phyloP scores from a whole-genome alignment of 2,329 filamentous ascomycete genomes.

The Botrytis paeoniae region DNA sequence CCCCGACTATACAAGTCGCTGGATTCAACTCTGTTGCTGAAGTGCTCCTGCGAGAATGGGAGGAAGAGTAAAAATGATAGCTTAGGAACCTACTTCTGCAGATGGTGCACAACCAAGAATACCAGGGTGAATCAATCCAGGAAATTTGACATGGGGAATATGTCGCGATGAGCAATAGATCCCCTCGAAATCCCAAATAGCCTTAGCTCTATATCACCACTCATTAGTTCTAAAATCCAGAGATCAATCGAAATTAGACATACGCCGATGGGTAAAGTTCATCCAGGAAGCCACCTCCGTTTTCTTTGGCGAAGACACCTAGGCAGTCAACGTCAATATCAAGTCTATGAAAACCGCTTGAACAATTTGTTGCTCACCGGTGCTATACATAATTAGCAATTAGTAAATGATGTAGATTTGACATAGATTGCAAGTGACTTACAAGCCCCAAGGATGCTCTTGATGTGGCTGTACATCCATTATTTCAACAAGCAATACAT shows the following conservation, averaged over 20 bases:
- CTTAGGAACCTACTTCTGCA: constrained; percentile 37
- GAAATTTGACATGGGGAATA: constrained; percentile 82
- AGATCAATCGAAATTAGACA: constrained; percentile 32
- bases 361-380: not conserved
- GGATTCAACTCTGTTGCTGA: not conserved
- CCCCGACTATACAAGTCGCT: not conserved
- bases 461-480: constrained; percentile 89
- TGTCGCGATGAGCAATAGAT: constrained; percentile 83
- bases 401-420: not conserved
- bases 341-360: not conserved
- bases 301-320: constrained; percentile 64
- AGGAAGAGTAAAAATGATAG: not conserved
- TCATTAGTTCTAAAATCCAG: not conserved
- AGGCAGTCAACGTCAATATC: not conserved
- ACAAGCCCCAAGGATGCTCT: constrained; percentile 90
- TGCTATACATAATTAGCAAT: not conserved
- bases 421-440: constrained; percentile 48
- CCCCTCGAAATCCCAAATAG: constrained; percentile 75
- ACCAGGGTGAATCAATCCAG: constrained; percentile 81
- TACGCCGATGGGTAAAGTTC: constrained; percentile 82
- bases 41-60: not conserved
- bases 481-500: constrained; percentile 77
- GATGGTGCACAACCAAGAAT: constrained; percentile 89
- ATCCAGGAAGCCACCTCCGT: constrained; percentile 86
- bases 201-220: constrained; percentile 52